Base-by-base conservation (phyloP, 2,329 filamentous ascomycete species). In the Pseudogymnoascus sp. region DNA sequence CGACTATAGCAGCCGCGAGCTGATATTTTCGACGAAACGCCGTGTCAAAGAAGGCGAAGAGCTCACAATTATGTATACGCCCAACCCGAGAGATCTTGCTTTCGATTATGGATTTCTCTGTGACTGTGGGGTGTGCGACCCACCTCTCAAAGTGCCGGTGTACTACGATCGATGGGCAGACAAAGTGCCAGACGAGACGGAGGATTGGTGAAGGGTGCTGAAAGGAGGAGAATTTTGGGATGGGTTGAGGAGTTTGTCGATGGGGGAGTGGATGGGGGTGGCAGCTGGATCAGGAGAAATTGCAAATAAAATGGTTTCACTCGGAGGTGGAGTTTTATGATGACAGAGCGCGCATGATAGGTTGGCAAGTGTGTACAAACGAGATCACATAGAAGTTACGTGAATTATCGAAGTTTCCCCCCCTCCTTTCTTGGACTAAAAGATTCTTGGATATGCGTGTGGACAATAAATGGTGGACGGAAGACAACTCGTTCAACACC, bases 91-190 rank as follows among this genome's bases (percentile, higher is more conserved):
- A 1, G 67, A 73, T 3, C 72, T 85, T 0, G 78, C 76, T 28
- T 63, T 69, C 6, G 74, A 75, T 9, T 85, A 80, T 67, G 83
- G 83, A 0, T 86, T 86, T 64, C 70, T 75, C 2, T 86, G 83
- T 68, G 66, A 71, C 3, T 86, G 83, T 62, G 79, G 79, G 10
- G 74, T 71, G 1, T 85, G 83, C 64, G 59, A 61, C 21, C 28
- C 26, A 15, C 50, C 28, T 15, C 28, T 57, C 28, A 33, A 57
- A 17, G 26, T 57, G n/a, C 50, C 50, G 4, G 28, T 57, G 10
- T 57, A 57, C 50, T 33, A 57, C 6, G 50, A 57, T 57, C 10
- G 50, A 33, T 57, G 50, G 50, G 50, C 50, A 4, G 50, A 57
- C 17, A 57, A 57, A 57, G 50, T 57, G 10, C 50, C 50, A 8